phyloP scores from a whole-genome alignment of 805 yeast genomes.

The Candida cerambycidarum region DNA sequence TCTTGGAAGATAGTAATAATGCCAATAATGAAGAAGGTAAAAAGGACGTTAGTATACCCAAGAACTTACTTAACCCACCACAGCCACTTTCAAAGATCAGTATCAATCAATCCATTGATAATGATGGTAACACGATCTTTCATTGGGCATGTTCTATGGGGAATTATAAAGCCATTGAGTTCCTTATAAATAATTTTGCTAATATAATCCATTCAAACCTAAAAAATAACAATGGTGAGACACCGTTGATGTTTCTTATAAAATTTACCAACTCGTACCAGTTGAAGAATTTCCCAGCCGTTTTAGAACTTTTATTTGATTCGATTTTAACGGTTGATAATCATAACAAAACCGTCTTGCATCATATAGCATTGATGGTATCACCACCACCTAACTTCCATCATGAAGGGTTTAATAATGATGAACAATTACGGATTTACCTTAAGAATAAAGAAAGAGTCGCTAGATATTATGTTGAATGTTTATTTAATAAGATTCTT shows the following conservation, averaged over 20 bases:
- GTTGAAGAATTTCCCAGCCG: constrained; percentile 34
- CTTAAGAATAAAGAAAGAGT: constrained; percentile 35
- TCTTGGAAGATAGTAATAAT: constrained; percentile 42
- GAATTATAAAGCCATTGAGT: constrained; percentile 63
- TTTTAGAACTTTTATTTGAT: constrained; percentile 35
- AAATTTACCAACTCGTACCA: constrained; percentile 41
- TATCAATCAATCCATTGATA: constrained; percentile 87
- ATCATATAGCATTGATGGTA: constrained; percentile 38
- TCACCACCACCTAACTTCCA: constrained; percentile 11
- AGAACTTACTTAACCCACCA: constrained; percentile 56
- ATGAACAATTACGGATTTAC: constrained; percentile 16
- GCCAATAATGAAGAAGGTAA: constrained; percentile 12
- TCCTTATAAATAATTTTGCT: constrained; percentile 58
- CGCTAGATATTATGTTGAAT: constrained; percentile 40
- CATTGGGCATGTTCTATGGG: constrained; percentile 98
- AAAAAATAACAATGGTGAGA: constrained; percentile 82
- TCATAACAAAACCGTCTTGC: constrained; percentile 41
- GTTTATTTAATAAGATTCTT: constrained; percentile 32
- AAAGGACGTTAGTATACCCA: constrained; percentile 20
- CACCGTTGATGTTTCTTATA: constrained; percentile 60
- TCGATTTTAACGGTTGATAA: constrained; percentile 38
- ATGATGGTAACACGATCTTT: constrained; percentile 86
- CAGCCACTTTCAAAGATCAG: constrained; percentile 52
- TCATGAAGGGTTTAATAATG: constrained; percentile 14
- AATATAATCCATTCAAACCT: constrained; percentile 67